Conservation (phyloP, 2,329 filamentous ascomycete genomes). For the Diaporthe ampelina region DNA sequence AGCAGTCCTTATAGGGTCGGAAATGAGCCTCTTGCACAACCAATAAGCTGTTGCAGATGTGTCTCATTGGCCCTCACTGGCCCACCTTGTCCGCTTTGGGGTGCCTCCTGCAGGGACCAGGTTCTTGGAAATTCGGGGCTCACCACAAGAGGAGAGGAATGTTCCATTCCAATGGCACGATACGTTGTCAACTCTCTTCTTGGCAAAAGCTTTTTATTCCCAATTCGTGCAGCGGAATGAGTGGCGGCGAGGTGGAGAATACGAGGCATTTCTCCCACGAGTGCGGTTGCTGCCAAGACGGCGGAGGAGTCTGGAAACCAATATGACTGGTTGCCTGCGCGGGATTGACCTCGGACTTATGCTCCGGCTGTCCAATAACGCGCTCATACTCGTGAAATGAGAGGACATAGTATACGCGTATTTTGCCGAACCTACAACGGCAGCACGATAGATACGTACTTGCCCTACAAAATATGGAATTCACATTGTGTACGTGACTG, state of each 20-base stretch:
- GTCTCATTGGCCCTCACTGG: not conserved
- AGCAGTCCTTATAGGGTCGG: not conserved
- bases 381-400: too few relatives aligned
- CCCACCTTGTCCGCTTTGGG: not conserved
- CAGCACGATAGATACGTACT: too few relatives aligned
- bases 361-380: too few relatives aligned
- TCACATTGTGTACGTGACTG: too few relatives aligned
- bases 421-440: too few relatives aligned
- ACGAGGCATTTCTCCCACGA: not conserved
- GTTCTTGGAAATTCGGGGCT: not conserved
- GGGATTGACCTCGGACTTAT: too few relatives aligned
- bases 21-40: not conserved
- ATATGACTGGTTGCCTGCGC: too few relatives aligned
- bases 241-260: not conserved
- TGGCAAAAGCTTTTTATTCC: not conserved
- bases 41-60: not conserved
- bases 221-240: not conserved
- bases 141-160: too few relatives aligned
- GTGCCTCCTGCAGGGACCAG: not conserved
- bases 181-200: not conserved
- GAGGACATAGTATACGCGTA: too few relatives aligned
- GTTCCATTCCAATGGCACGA: too few relatives aligned
- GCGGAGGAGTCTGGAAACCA: not conserved
- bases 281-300: not conserved
- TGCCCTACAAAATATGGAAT: too few relatives aligned